Conservation (phyloP, 1,139 yeast species). For the Lodderomyces jiufengensis region DNA sequence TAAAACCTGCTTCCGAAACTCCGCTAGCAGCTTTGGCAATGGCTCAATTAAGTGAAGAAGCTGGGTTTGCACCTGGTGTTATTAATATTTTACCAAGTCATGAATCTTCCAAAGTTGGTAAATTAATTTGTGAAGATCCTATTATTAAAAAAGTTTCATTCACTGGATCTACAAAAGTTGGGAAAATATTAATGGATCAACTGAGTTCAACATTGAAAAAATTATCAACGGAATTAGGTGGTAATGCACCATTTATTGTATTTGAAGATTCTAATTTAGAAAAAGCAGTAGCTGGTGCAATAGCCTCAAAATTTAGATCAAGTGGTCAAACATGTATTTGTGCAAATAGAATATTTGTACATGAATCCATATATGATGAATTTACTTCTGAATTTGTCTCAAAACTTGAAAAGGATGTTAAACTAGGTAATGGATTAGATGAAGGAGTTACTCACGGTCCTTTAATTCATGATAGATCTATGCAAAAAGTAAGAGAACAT, state of each 20-base stretch:
- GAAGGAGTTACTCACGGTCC: conserved; percentile 76
- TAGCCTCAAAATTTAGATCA: conserved; percentile 56
- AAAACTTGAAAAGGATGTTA: conserved; percentile 47
- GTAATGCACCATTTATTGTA: conserved; percentile 89
- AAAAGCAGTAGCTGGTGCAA: conserved; percentile 72
- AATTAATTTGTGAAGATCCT: conserved; percentile 65
- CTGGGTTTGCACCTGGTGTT: conserved; percentile 87
- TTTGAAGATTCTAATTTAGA: conserved; percentile 82
- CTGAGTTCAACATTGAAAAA: conserved; percentile 77
- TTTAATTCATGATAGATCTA: conserved; percentile 62
- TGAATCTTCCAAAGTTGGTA: conserved; percentile 61
- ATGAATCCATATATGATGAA: conserved; percentile 65
- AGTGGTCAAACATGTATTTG: conserved; percentile 93
- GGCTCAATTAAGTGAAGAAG: conserved; percentile 66
- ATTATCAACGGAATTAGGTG: conserved; percentile 85
- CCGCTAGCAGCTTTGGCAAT: conserved; percentile 84
- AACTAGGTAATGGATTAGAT: conserved; percentile 73
- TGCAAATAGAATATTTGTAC: conserved; percentile 77
- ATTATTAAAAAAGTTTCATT: conserved; percentile 73
- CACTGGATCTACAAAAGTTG: conserved; percentile 87
- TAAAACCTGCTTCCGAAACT: conserved; percentile 89
- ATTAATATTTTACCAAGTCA: conserved; percentile 65
- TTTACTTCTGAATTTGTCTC: conserved; percentile 40
- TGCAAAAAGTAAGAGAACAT: conserved; percentile 67
- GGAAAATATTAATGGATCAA: conserved; percentile 76